phyloP scores from a whole-genome alignment of 148 eudicot genomes.

The Polygonum aviculare region DNA sequence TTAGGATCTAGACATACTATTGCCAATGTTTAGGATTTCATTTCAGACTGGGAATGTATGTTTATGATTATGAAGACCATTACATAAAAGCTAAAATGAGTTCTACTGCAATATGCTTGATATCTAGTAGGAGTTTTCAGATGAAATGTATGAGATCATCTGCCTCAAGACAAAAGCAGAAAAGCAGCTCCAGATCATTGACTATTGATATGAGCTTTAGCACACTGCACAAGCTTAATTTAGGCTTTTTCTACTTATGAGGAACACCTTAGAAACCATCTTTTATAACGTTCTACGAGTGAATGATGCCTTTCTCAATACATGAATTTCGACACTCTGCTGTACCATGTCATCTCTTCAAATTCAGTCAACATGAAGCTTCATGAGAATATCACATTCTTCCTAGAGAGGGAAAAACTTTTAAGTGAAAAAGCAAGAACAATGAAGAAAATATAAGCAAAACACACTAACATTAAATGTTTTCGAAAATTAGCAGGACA shows the following conservation, averaged over 20 bases:
- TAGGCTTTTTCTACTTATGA: neutral
- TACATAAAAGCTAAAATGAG: neutral
- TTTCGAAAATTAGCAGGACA: neutral
- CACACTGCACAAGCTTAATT: neutral
- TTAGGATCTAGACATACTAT: neutral
- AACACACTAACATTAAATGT: neutral
- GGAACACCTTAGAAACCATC: neutral
- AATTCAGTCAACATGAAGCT: neutral
- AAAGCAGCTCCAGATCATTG: neutral
- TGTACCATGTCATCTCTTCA: neutral
- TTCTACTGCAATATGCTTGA: neutral
- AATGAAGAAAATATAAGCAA: neutral
- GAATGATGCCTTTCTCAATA: neutral
- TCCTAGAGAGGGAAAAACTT: neutral
- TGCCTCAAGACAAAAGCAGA: neutral
- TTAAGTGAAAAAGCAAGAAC: neutral
- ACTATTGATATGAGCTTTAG: neutral
- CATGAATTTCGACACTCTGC: neutral
- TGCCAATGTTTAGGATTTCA: neutral
- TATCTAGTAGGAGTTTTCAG: neutral
- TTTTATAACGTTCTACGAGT: neutral
- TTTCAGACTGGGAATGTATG: neutral
- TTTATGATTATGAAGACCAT: neutral
- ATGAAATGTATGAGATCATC: neutral
- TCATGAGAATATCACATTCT: neutral